Evolutionary conservation across 768 basidiomycete species (phyloP), one percentile per base, ranked within the genome.

Genomic region (Psilocybe azurescens): DNA sequence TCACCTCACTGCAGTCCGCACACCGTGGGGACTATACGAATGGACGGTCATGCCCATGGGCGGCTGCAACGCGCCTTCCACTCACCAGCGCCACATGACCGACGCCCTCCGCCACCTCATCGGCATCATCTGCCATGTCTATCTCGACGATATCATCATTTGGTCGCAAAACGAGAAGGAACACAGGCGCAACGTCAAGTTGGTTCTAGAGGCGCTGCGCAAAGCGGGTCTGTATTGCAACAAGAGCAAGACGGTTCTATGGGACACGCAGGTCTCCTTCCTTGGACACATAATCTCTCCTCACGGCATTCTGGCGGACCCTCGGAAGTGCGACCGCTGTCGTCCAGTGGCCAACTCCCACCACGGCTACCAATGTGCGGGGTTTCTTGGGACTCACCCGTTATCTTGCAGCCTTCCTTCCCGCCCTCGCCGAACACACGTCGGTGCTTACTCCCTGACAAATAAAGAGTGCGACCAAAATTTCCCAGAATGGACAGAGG

Each of bases 271-370:
- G 32, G 32, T 78, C 0, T 28, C 65, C 20, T 77, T 79, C 60
- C 64, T 78, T 0, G 73, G 78, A 0, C 77, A 80, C 59, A 39
- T 44, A 33, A 74, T 81, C 32, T 74, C 73, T 0, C 56, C 16
- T 0, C 11, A 24, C 0, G 78, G 79, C 0, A 73, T 80, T 6
- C n/a, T 67, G 18, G 68, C 75, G 2, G 70, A 75, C 47, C 47
- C 61, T 2, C 3, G 29, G 11, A 80, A 78, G 60, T 53, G 67
- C 8, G 71, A 76, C 1, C 46, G 66, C 0, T n/a, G 66, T 78
- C 3, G 29, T 64, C 0, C 56, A 71, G 24, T 79, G 78, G 79
- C 75, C 75, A 0, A 58, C 16, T 0, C 78, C 77, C 0, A 64
- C 28, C 1, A 67, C 63, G 0, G 66, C 73, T 0, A 71, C 64